Base-by-base conservation (phyloP, 176 grass and related monocot genomes). In the Aegilops speltoides region DNA sequence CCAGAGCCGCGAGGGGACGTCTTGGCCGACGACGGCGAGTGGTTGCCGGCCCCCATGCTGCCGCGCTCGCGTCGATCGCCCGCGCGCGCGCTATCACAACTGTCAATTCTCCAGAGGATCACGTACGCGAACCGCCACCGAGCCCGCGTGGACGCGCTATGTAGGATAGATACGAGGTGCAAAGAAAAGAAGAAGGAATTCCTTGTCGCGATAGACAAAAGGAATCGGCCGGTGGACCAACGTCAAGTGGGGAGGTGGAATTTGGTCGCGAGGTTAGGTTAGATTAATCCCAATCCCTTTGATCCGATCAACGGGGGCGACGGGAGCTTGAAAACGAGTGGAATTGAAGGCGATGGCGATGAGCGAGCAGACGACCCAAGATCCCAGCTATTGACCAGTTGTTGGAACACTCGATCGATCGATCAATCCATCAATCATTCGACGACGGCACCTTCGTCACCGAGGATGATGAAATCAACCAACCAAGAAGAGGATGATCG, bases 21-120 rank as follows among this genome's bases (percentile, higher is more conserved):
- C 81, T 68, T 84, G 40, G 67, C 34, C 25, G 80, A 86, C 59
- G 77, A 76, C 77, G 87, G 78, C 79, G 83, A 82, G 79, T 82
- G 63, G 14, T 82, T 28, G 7, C 78, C 79, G 23, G 36, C 62
- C 43, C 43, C 45, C 73, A 76, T 76, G 73, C n/a, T 14, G 38
- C 70, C 24, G 23, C 1, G 7, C 7, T 3, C 16, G 7, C 68
- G 11, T 16, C 70, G 70, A 73, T 73, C 73, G 25, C 24, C 43
- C 16, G 11, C 63, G 37, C 67, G 3, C 20, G 19, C 19, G 68
- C 11, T 32, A 13, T 32, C 64, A 33, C 64, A 67, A 72, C 68
- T 23, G 34, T 5, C 34, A 33, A 40, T 40, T 38, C 22, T 37
- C 71, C 25, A 2, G 40, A 22, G 16, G 73, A 48, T 26, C 0